These are phyloP conservation scores for Arthrocladium fulminans DNA, from an alignment of 2,329 filamentous ascomycete species.

Conservation along the genomic window DNA sequence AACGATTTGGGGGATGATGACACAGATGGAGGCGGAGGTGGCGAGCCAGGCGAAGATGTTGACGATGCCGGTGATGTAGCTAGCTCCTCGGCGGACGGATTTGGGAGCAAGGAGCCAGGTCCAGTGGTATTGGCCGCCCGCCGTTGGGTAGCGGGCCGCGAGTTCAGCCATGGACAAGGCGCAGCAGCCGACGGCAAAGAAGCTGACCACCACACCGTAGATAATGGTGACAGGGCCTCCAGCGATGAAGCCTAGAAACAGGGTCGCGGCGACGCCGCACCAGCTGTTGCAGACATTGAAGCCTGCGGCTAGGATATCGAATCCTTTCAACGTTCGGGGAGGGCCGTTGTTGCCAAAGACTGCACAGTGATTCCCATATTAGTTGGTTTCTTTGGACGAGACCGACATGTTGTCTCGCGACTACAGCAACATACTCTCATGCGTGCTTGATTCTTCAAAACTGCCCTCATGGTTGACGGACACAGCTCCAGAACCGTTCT, in stretches of 20 bases:
- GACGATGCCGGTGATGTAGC: constrained; percentile 22
- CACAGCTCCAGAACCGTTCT: neutral
- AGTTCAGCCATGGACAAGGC: constrained; percentile 31
- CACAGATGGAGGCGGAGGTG: constrained; percentile 18
- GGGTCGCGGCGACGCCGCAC: constrained; percentile 22
- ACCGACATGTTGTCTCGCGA: no score
- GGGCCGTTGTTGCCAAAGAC: constrained; percentile 3
- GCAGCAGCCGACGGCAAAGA: constrained; percentile 23
- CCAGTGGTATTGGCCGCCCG: constrained; percentile 35
- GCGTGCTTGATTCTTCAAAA: neutral
- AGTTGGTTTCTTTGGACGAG: no score
- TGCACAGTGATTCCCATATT: no score
- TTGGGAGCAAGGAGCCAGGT: constrained; percentile 25
- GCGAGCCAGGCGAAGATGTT: constrained; percentile 25
- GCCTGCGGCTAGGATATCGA: constrained; percentile 20
- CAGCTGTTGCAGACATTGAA: constrained; percentile 26
- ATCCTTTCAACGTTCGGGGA: constrained; percentile 2
- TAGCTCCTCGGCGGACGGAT: constrained; percentile 9
- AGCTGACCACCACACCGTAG: constrained; percentile 27
- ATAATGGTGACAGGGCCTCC: constrained; percentile 23
- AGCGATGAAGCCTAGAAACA: constrained; percentile 20
- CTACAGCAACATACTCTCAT: constrained; percentile 3
- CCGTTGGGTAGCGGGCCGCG: constrained; percentile 31
- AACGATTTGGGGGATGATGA: constrained; percentile 24
- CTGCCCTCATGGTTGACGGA: neutral